Evolutionary conservation across 164 flowering plant genomes (phyloP), one percentile per base, ranked within the genome.

Genomic region (Dillenia turbinata): DNA sequence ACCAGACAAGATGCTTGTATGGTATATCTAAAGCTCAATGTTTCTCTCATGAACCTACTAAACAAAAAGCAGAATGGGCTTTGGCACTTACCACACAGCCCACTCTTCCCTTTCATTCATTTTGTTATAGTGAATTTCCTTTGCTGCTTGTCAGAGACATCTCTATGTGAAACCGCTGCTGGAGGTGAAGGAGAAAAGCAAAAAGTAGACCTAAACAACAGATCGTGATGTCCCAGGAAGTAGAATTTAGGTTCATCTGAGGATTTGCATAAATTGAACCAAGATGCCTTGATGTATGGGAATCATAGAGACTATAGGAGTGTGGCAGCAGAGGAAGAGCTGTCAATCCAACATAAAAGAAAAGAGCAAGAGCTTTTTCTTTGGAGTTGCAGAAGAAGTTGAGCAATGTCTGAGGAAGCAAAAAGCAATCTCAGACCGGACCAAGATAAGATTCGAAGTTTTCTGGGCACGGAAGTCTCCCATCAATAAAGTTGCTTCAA

Each of bases 141-240:
- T 33, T 33, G 40, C 40, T 33, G 4, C 2, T 26, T 26, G 33
- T 26, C 2, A 26, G 40, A 33, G 40, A 33, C 5, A 33, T 4
- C 40, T 33, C 6, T 5, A 33, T 87, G 8, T 90, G 86, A 69
- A 76, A 74, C 43, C 81, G 44, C 66, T 88, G 95, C 78, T 85
- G 91, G 71, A 84, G 56, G 81, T 49, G 84, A 12, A 83, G 63
- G 54, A 81, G 48, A 15, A 63, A 48, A 8, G 80, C 85, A 64
- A 85, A 79, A 47, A 79, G 49, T 33, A 78, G 22, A 53, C 81
- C 73, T 10, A 65, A 79, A 26, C 78, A 66, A 54, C 83, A 72
- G 16, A 88, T 79, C 9, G 76, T 63, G 16, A 85, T 66, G 73
- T 88, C 85, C 87, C 94, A 85, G n/a, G 79, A 66, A 52, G 86